A percentile compares a stretch with the other conserved stretches of the same genome.
phyloP scores from a whole-genome alignment of 1,284 basidiomycete species.

The Ceraceosorus guamensis region DNA sequence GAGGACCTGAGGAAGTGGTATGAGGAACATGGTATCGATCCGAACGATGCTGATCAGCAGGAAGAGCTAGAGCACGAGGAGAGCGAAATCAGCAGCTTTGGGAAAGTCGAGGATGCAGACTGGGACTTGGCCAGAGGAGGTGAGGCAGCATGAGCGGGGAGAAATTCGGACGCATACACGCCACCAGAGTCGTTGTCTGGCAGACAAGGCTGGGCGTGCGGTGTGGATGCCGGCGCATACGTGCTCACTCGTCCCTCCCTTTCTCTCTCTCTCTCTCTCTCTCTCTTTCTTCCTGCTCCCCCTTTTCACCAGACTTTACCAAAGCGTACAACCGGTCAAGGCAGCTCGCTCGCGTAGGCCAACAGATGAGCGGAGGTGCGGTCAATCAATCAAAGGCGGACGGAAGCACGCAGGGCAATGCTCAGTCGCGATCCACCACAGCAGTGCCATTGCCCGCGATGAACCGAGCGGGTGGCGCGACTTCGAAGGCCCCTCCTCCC shows the following conservation, averaged over 20 bases:
- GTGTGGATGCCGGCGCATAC: neutral
- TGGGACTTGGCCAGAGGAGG: slow-evolving; percentile 44
- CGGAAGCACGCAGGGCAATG: neutral
- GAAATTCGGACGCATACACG: neutral
- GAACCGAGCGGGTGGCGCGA: slow-evolving; percentile 17
- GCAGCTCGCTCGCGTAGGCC: slow-evolving; percentile 28
- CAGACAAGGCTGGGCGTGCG: neutral
- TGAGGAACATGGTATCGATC: neutral
- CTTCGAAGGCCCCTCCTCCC: neutral
- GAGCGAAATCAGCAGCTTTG: slow-evolving; percentile 16
- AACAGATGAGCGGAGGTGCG: slow-evolving; percentile 8
- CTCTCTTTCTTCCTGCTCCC: too few relatives aligned
- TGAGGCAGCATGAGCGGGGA: slow-evolving; percentile 5
- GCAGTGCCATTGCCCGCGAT: slow-evolving; percentile 20
- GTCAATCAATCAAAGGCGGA: slow-evolving; percentile 3
- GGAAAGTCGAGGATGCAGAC: slow-evolving; percentile 43
- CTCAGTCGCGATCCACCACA: neutral
- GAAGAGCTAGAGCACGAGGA: slow-evolving; percentile 17
- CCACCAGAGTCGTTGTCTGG: too few relatives aligned
- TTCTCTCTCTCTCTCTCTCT: neutral
- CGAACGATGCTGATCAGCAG: slow-evolving; percentile 14
- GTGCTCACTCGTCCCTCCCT: neutral
- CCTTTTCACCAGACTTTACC: slow-evolving; percentile 28
- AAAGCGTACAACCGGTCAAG: slow-evolving; percentile 46
- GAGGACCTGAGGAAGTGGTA: neutral